A percentile compares a stretch with the other conserved stretches of the same genome.
These are phyloP conservation scores for Sherardia arvensis DNA, from an alignment of 257 asterid species.

Conservation along the genomic window DNA sequence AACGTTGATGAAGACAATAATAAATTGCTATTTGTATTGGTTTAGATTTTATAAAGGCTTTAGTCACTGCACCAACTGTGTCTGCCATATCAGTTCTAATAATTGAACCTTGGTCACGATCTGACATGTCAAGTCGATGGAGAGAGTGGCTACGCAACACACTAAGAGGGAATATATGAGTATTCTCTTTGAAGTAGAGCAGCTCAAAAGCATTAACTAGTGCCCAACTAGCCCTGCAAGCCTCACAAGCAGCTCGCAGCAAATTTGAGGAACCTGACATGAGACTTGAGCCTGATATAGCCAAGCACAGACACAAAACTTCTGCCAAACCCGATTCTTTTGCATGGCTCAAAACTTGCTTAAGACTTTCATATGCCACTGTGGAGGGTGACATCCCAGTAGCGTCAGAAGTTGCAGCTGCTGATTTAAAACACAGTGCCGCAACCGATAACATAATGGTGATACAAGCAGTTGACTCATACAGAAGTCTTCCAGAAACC, in stretches of 20 bases:
- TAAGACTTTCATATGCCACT: slow-evolving; percentile 35
- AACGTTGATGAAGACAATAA: slow-evolving; percentile 85
- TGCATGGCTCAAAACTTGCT: slow-evolving; percentile 62
- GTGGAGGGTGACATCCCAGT: slow-evolving; percentile 34
- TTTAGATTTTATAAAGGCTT: slow-evolving; percentile 80
- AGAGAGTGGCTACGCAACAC: slow-evolving; percentile 46
- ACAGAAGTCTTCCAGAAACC: slow-evolving; percentile 63
- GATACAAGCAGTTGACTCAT: slow-evolving; percentile 78
- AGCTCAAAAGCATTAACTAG: slow-evolving; percentile 70
- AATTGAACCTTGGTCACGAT: slow-evolving; percentile 32
- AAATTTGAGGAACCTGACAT: slow-evolving; percentile 81
- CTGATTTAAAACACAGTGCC: slow-evolving; percentile 61
- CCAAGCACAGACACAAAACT: slow-evolving; percentile 66
- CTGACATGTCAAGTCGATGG: slow-evolving; percentile 40
- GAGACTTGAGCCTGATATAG: slow-evolving; percentile 75
- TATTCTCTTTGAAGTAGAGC: slow-evolving; percentile 37
- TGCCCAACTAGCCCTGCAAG: slow-evolving; percentile 78
- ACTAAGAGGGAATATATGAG: slow-evolving; percentile 50
- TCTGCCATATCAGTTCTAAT: slow-evolving; percentile 38
- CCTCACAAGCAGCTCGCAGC: slow-evolving; percentile 91
- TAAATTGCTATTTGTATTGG: slow-evolving; percentile 75
- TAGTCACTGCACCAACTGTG: slow-evolving; percentile 51
- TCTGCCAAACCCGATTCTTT: slow-evolving; percentile 55
- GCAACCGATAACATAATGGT: slow-evolving; percentile 66
- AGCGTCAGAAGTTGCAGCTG: slow-evolving; percentile 38